Percentiles rank a stretch among this genome's conserved stretches.
These are phyloP conservation scores for Saccharomyces hybrid DNA, from an alignment of 1,139 yeast species.

Conservation along the genomic window DNA sequence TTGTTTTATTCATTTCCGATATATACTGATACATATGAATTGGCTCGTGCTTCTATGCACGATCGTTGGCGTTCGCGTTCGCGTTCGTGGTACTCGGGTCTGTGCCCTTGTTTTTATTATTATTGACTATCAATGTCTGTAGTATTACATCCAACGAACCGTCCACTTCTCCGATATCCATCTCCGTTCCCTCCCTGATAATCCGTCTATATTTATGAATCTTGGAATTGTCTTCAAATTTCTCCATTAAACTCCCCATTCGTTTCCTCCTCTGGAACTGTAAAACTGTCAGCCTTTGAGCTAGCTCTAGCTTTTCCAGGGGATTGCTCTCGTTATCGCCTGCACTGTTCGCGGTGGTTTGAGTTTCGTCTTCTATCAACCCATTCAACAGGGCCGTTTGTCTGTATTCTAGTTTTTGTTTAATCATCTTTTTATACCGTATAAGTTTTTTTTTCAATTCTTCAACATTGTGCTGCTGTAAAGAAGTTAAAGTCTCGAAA, in stretches of 20 bases:
- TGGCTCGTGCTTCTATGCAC: not conserved
- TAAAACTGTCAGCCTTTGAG: conserved; percentile 37
- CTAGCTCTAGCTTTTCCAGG: conserved; percentile 28
- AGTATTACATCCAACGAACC: conserved; percentile 29
- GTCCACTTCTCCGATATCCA: conserved; percentile 57
- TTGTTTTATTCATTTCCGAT: not conserved
- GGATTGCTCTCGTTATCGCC: conserved; percentile 6
- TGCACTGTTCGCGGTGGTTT: conserved; percentile 3
- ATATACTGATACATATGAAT: not conserved
- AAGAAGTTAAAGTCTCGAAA: conserved; percentile 30
- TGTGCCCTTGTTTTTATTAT: conserved; percentile 1
- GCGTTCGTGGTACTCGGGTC: not conserved
- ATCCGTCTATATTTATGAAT: conserved; percentile 77
- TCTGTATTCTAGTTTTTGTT: conserved; percentile 43
- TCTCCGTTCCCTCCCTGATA: conserved; percentile 76
- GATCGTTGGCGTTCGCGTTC: not conserved
- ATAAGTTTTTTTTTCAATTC: conserved; percentile 28
- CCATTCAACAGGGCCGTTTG: conserved; percentile 48
- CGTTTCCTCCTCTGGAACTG: conserved; percentile 43
- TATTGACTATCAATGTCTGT: conserved; percentile 20
- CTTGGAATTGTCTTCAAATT: conserved; percentile 43
- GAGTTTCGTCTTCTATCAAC: conserved; percentile 38
- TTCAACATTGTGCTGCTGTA: conserved; percentile 37
- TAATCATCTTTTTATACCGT: conserved; percentile 29
- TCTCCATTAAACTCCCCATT: conserved; percentile 39